Conservation (phyloP, 1,284 basidiomycete species). For the Apiotrichum montevideense region DNA sequence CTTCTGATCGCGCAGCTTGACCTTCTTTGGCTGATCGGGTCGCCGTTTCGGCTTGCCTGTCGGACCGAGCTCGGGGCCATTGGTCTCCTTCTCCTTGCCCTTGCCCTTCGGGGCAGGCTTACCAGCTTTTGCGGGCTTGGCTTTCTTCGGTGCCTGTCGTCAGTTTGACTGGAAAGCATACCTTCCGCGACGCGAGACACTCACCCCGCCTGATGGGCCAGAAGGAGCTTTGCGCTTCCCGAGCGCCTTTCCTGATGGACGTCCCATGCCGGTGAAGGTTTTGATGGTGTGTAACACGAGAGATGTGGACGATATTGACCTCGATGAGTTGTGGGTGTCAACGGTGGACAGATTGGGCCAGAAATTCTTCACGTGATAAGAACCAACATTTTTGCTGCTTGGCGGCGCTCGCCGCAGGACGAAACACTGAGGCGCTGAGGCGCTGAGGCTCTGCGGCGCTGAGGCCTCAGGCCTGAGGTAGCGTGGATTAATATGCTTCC, state of each 20-base stretch:
- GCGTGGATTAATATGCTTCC: no score
- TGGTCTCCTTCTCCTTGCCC: slow-evolving; percentile 7
- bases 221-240: slow-evolving; percentile 33
- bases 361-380: slow-evolving; percentile 17
- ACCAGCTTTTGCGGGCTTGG: not conserved
- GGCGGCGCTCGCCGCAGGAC: no score
- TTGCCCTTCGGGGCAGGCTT: slow-evolving; percentile 12
- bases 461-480: no score
- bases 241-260: slow-evolving; percentile 31
- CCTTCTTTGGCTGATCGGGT: slow-evolving; percentile 44
- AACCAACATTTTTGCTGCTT: not conserved
- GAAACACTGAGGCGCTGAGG: not conserved
- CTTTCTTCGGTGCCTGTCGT: slow-evolving; percentile 10
- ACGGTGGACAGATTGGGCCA: not conserved
- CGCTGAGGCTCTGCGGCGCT: no score
- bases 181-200: not conserved
- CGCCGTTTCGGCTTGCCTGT: slow-evolving; percentile 40
- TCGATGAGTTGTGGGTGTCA: no score
- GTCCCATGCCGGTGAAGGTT: slow-evolving; percentile 21
- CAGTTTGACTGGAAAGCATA: not conserved
- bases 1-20: slow-evolving; percentile 46
- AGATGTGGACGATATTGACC: no score
- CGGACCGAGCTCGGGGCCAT: slow-evolving; percentile 18
- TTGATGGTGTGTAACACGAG: not conserved
- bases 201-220: slow-evolving; percentile 8